Evolutionary conservation across 106 monocot genomes (phyloP).

Genomic region (Allium cepa): DNA sequence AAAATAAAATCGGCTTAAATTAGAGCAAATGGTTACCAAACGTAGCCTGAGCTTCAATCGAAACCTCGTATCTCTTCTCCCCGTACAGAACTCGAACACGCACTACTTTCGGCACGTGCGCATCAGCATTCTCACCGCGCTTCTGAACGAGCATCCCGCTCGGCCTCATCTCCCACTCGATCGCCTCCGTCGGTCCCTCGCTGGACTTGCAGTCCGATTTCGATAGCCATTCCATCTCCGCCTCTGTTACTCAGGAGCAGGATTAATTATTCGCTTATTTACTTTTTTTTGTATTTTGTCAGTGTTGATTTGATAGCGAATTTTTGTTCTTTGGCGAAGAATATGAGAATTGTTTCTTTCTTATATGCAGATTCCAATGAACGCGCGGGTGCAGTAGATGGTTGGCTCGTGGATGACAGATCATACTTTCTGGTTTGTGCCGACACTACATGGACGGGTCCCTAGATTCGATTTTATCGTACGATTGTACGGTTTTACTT

Average conservation of each 20-base stretch:
- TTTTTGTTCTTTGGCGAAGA: too few relatives aligned
- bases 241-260: neutral
- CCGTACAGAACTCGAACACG: conserved; percentile 40
- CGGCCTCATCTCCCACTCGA: conserved; percentile 58
- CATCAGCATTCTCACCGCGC: conserved; percentile 14
- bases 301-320: too few relatives aligned
- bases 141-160: conserved; percentile 75
- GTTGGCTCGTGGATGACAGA: too few relatives aligned
- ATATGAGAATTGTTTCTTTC: too few relatives aligned
- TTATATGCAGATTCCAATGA: too few relatives aligned
- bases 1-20: conserved; percentile 2
- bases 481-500: too few relatives aligned
- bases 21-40: conserved; percentile 26
- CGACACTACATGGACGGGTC: too few relatives aligned
- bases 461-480: too few relatives aligned
- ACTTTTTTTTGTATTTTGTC: too few relatives aligned
- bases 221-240: conserved; percentile 10
- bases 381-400: too few relatives aligned
- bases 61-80: conserved; percentile 32
- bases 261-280: too few relatives aligned
- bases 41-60: conserved; percentile 41
- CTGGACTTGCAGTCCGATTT: conserved; percentile 22
- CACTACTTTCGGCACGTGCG: conserved; percentile 17
- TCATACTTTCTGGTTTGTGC: too few relatives aligned
- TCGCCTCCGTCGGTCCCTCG: conserved; percentile 9